These are phyloP conservation scores for Celoporthe dispersa DNA, from an alignment of 2,329 filamentous ascomycete species.

Conservation along the genomic window DNA sequence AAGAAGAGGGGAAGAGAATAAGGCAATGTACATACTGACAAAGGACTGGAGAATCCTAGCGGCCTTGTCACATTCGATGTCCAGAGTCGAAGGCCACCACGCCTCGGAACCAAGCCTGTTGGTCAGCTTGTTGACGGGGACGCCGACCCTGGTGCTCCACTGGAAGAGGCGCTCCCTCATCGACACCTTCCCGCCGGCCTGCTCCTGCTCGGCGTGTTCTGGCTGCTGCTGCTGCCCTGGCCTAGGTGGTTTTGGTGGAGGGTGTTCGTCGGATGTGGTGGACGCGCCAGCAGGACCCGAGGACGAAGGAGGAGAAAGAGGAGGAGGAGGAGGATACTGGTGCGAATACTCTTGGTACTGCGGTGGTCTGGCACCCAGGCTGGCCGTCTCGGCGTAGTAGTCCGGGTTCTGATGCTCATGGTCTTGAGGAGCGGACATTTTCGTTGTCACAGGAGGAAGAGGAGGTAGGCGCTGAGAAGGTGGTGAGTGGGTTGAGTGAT, in stretches of 20 bases:
- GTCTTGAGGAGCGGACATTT: slow-evolving; percentile 5
- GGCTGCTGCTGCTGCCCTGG: not conserved
- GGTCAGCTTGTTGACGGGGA: slow-evolving; percentile 70
- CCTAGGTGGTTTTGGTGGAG: slow-evolving; percentile 13
- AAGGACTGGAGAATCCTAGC: slow-evolving; percentile 76
- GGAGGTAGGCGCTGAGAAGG: not conserved
- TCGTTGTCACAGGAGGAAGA: not conserved
- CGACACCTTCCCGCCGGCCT: slow-evolving; percentile 11
- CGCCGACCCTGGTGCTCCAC: slow-evolving; percentile 44
- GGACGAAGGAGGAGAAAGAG: not conserved
- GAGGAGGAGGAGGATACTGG: slow-evolving; percentile 19
- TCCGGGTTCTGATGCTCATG: slow-evolving; percentile 19
- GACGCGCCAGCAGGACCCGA: not conserved
- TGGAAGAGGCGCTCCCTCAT: slow-evolving; percentile 35
- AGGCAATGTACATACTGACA: slow-evolving; percentile 57
- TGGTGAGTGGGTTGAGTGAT: too few relatives aligned
- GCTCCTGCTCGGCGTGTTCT: not conserved
- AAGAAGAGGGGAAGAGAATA: not conserved
- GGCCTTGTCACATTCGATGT: slow-evolving; percentile 65
- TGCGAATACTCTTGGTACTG: slow-evolving; percentile 13
- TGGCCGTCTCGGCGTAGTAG: slow-evolving; percentile 19
- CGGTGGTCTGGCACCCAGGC: not conserved
- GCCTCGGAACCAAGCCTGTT: slow-evolving; percentile 60
- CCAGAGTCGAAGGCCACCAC: slow-evolving; percentile 51
- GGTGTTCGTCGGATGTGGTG: not conserved